Evolutionary conservation across 768 basidiomycete genomes (phyloP).

Genomic region (Trametopsis cervina): DNA sequence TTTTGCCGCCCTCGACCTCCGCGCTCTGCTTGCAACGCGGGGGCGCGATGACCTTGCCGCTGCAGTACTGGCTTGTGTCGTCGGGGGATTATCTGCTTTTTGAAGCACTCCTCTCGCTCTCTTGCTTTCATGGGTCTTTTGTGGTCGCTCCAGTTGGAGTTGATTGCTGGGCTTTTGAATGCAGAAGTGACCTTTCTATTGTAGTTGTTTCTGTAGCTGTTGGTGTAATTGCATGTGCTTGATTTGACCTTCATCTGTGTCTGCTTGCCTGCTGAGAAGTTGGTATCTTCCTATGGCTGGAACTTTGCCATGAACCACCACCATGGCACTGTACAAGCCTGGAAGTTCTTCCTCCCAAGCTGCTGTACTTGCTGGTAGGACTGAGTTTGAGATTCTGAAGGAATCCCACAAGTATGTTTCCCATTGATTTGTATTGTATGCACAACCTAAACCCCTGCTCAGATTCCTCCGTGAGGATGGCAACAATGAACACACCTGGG

Average conservation of each 20-base stretch:
- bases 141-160: too few species aligned
- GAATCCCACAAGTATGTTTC: conserved; percentile 54
- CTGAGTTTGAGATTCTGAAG: conserved; percentile 76
- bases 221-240: not conserved
- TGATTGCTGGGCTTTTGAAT: too few species aligned
- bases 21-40: not conserved
- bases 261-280: not conserved
- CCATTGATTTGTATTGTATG: not conserved
- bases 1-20: not conserved
- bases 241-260: not conserved
- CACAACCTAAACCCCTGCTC: conserved; percentile 3
- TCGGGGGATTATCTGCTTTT: conserved; percentile 17
- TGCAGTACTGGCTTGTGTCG: conserved; percentile 25
- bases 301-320: too few species aligned
- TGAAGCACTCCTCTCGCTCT: not conserved
- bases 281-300: not conserved
- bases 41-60: conserved; percentile 23
- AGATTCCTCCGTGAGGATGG: conserved; percentile 77
- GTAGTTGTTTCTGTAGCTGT: not conserved
- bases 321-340: conserved; percentile 32
- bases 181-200: too few species aligned
- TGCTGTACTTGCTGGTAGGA: conserved; percentile 3
- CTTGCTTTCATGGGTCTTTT: too few species aligned
- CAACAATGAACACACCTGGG: conserved; percentile 48
- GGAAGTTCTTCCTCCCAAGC: conserved; percentile 26